These are phyloP conservation scores for Gnomoniopsis sp. DNA, from an alignment of 2,329 filamentous ascomycete species.

Conservation along the genomic window DNA sequence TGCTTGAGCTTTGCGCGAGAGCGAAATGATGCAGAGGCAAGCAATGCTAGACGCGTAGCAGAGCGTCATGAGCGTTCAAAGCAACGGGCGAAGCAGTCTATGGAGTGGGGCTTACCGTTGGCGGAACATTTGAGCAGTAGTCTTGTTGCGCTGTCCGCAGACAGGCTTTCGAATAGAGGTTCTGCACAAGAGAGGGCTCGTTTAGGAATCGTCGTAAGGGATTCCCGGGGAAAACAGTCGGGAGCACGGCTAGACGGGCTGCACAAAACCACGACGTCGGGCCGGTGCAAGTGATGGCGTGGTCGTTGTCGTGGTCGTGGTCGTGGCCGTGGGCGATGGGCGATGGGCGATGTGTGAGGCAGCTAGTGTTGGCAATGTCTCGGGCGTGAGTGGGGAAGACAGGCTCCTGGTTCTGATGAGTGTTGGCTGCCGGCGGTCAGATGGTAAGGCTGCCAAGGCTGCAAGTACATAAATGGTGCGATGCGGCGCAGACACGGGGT, in stretches of 20 bases:
- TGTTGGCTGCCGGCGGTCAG: not conserved
- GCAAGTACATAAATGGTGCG: conserved; percentile 8
- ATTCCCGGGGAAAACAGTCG: not conserved
- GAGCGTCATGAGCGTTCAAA: not conserved
- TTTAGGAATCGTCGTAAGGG: not conserved
- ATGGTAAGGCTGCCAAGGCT: conserved; percentile 7
- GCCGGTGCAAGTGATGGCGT: conserved; percentile 1
- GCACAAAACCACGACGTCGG: conserved; percentile 11
- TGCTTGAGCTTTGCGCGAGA: no score
- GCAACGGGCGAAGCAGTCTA: not conserved
- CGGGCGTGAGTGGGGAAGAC: conserved; percentile 11
- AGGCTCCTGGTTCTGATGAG: not conserved
- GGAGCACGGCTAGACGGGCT: conserved; percentile 1
- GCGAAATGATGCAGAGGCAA: no score
- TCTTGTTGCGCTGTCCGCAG: not conserved
- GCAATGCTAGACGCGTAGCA: not conserved
- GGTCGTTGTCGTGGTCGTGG: not conserved
- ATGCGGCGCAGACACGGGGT: not conserved
- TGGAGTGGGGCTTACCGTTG: conserved; percentile 14
- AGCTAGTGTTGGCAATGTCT: conserved; percentile 6
- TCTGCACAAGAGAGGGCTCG: not conserved
- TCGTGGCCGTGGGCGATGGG: not conserved
- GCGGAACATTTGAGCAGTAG: conserved; percentile 16
- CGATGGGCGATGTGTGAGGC: not conserved
- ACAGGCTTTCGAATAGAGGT: not conserved